phyloP scores from a whole-genome alignment of 129 eudicot species.

The Helianthus annuus region HanXRQr2.0-SUNRISE NC_035434.2:99526417-99526916 shows the following conservation, averaged over 20 bases:
- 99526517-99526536: conserved; percentile 2
- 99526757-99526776: neutral
- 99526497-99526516: neutral
- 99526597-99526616: conserved; percentile 12
- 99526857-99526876: too few species aligned
- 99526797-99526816: neutral
- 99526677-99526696: conserved; percentile 5
- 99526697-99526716: conserved; percentile 1
- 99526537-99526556: conserved; percentile 3
- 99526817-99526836: too few species aligned
- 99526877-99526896: too few species aligned
- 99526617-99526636: neutral
- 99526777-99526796: too few species aligned
- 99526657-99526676: neutral
- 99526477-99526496: neutral
- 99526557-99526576: too few species aligned
- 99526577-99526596: neutral
- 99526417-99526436: conserved; percentile 9
- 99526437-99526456: neutral
- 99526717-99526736: neutral
- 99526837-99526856: too few species aligned
- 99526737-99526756: conserved; percentile 2
- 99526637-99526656: neutral
- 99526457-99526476: neutral
- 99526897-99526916: too few species aligned